Evolutionary conservation across 805 yeast species (phyloP), one percentile per base, ranked within the genome.

Genomic region (Saturnispora zaruensis): DNA sequence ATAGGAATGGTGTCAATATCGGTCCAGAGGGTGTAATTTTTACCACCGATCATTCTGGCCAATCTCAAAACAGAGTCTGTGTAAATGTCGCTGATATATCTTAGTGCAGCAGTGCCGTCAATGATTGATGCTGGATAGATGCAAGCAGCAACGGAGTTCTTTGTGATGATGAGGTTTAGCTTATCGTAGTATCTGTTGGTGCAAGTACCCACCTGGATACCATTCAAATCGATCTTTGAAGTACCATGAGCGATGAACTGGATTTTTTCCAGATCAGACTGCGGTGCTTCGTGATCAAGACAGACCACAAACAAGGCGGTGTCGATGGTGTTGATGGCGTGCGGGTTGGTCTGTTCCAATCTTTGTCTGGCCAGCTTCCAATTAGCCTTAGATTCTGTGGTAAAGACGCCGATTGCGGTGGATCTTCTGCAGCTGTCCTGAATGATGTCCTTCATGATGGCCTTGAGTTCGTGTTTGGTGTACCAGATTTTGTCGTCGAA

Each of bases 111-210:
- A 4, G 82, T 78, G 45, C 78, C 73, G 60, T 78, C 83, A 75
- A 77, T 76, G 21, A 77, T 70, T 2, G 79, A 69, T 11, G 78
- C 73, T 54, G 79, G 82, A 76, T 81, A 78, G 20, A 76, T 77
- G 45, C 78, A 70, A 4, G 82, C 83, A 1, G 81, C 81, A 21
- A 76, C 78, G 0, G 82, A 73, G 59, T 78, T 78, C 38, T 69
- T 66, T 3, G 82, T 75, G 8, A 78, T 73, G 16, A 78, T 68
- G 45, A 78, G 60, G 57, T 78, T 81, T 49, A 78, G 64, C 56
- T 78, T 78, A 59, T 78, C 83, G 58, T 78, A 78, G 76, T 81
- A 78, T 49, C 83, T 65, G 44, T 77, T 75, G 14, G 79, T 75
- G 61, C 83, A 78, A 5, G 80, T 71, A 24, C 83, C 83, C 21